Evolutionary conservation across 352 stramenopile species (phyloP).

Genomic region (Peronospora belbahrii): DNA sequence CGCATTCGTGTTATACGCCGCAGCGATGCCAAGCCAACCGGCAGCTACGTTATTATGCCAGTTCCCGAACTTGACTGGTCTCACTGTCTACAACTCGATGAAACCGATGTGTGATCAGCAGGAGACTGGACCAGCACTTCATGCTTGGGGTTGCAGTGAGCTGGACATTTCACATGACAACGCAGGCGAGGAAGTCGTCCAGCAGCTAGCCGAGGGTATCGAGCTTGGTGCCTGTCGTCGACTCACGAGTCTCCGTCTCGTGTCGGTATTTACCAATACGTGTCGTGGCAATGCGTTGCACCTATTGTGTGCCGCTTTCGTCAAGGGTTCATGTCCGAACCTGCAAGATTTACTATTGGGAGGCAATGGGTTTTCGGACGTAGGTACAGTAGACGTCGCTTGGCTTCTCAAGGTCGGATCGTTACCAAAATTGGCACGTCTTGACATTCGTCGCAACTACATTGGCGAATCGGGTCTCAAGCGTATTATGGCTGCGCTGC

Average conservation of each 20-base stretch:
- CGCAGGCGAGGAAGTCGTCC: slow-evolving; percentile 53
- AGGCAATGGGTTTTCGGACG: slow-evolving; percentile 71
- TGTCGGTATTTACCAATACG: slow-evolving; percentile 77
- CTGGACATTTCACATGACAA: slow-evolving; percentile 77
- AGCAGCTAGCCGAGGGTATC: slow-evolving; percentile 59
- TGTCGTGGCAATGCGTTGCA: slow-evolving; percentile 65
- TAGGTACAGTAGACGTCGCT: slow-evolving; percentile 64
- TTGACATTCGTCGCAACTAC: slow-evolving; percentile 78
- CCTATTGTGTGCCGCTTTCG: slow-evolving; percentile 50
- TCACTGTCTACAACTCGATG: slow-evolving; percentile 52
- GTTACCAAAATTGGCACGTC: slow-evolving; percentile 52
- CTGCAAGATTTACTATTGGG: slow-evolving; percentile 61
- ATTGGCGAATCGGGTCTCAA: slow-evolving; percentile 71
- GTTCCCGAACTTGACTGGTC: slow-evolving; percentile 47
- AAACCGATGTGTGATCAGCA: slow-evolving; percentile 49
- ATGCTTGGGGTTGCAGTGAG: slow-evolving; percentile 71
- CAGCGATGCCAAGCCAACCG: slow-evolving; percentile 18
- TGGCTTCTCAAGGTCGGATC: slow-evolving; percentile 58
- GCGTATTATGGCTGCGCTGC: slow-evolving; percentile 57
- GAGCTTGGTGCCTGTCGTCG: slow-evolving; percentile 50
- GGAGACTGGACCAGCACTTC: slow-evolving; percentile 42
- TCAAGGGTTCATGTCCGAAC: slow-evolving; percentile 53
- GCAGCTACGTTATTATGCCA: slow-evolving; percentile 37
- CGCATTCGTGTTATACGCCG: slow-evolving; percentile 28
- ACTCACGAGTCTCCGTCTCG: slow-evolving; percentile 47